phyloP scores from a whole-genome alignment of 2,329 filamentous ascomycete genomes.

The Pestalotiopsis sp. region DNA sequence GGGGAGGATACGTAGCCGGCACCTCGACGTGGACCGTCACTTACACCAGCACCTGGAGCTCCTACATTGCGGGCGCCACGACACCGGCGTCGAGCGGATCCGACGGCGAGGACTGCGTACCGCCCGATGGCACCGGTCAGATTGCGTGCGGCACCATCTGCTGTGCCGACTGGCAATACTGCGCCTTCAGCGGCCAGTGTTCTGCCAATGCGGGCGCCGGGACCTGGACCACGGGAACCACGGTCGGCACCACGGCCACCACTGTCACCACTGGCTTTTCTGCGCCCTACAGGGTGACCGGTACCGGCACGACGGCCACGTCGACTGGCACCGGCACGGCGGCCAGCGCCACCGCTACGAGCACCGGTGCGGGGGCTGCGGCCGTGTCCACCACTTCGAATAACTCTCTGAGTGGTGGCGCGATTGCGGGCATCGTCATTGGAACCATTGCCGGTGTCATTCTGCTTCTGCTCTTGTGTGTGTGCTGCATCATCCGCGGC shows the following conservation, averaged over 20 bases:
- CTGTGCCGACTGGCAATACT: slow-evolving; percentile 72
- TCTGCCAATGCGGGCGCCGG: slow-evolving; percentile 52
- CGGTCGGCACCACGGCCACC: slow-evolving; percentile 39
- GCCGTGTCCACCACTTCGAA: slow-evolving; percentile 42
- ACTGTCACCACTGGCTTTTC: slow-evolving; percentile 56
- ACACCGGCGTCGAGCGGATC: slow-evolving; percentile 35
- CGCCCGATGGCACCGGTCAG: slow-evolving; percentile 51
- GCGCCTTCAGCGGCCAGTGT: slow-evolving; percentile 62
- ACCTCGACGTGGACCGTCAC: slow-evolving; percentile 65
- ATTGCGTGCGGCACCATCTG: slow-evolving; percentile 69
- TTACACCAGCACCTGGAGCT: slow-evolving; percentile 61
- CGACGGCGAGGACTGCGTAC: slow-evolving; percentile 51
- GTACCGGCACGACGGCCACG: slow-evolving; percentile 47
- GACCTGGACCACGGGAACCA: slow-evolving; percentile 37
- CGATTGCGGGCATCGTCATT: slow-evolving; percentile 81
- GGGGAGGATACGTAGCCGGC: slow-evolving; percentile 36
- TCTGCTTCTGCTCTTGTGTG: slow-evolving; percentile 71
- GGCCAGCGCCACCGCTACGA: slow-evolving; percentile 47
- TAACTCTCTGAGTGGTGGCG: slow-evolving; percentile 64
- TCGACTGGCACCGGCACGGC: slow-evolving; percentile 58
- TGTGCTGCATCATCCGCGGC: slow-evolving; percentile 70
- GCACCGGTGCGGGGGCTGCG: slow-evolving; percentile 53
- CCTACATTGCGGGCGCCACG: slow-evolving; percentile 48
- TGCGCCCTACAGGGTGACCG: slow-evolving; percentile 53
- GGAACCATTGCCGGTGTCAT: slow-evolving; percentile 69